Conservation (phyloP, 805 yeast species). For the Dipodascopsis uninucleata region DNA sequence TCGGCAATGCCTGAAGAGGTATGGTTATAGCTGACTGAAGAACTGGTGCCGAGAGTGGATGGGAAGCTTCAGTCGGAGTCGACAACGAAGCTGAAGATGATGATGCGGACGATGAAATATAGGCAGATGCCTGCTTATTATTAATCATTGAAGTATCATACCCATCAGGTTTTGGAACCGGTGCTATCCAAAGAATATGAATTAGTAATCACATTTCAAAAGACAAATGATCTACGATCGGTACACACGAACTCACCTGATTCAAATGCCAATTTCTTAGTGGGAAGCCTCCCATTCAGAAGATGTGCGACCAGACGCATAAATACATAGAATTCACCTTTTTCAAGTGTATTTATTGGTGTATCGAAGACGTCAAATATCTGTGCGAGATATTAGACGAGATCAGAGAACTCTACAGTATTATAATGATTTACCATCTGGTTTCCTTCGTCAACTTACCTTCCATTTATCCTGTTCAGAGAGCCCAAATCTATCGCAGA, state of each 20-base stretch:
- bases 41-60: constrained; percentile 1
- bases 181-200: constrained; percentile 4
- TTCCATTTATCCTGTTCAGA: constrained; percentile 48
- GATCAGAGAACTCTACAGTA: background rate
- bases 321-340: constrained; percentile 88
- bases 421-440: constrained; percentile 38
- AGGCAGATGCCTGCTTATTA: background rate
- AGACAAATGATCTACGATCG: background rate
- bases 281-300: constrained; percentile 40
- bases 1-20: too few relatives aligned
- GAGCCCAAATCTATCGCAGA: constrained; percentile 73
- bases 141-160: too few relatives aligned
- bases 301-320: constrained; percentile 75
- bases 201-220: background rate
- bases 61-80: background rate
- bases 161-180: constrained; percentile 19
- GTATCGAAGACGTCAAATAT: constrained; percentile 35
- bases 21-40: too few relatives aligned
- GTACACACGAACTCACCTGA: constrained; percentile 25
- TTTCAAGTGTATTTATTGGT: constrained; percentile 55
- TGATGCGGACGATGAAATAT: background rate
- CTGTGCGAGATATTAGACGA: constrained; percentile 1
- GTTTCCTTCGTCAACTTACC: constrained; percentile 47
- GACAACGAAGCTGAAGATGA: constrained; percentile 3
- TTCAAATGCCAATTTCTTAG: constrained; percentile 23